Evolutionary conservation across 495 filamentous ascomycete genomes (phyloP).

Genomic region (Neurospora terricola): DNA sequence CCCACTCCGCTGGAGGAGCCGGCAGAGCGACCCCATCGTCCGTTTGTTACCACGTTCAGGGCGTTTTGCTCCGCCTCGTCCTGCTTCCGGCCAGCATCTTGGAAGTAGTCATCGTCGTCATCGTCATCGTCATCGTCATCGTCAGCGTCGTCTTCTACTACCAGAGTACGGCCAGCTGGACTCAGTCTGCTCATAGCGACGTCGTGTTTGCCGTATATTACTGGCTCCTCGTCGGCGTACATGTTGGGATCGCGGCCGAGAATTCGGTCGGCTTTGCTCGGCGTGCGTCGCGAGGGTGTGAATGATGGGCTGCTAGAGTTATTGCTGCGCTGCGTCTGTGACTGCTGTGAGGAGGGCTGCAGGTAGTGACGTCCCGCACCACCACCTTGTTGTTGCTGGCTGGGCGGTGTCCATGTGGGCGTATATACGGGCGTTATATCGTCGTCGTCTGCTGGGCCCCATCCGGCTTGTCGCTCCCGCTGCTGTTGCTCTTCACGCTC

Average conservation of each 20-base stretch:
- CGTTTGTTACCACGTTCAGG: constrained; percentile 35
- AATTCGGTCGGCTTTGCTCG: constrained; percentile 41
- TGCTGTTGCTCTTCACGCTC: constrained; percentile 51
- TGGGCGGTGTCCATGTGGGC: constrained; percentile 4
- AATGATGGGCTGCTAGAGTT: neutral
- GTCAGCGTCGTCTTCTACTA: constrained; percentile 21
- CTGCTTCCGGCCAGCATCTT: neutral
- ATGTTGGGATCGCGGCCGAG: constrained; percentile 39
- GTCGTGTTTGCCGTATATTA: constrained; percentile 9
- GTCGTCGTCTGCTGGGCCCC: constrained; percentile 30
- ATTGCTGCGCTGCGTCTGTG: neutral
- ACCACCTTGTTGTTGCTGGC: neutral
- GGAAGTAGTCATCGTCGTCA: neutral
- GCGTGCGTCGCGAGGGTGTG: constrained; percentile 15
- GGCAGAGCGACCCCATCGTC: constrained; percentile 23
- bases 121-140: constrained; percentile 12
- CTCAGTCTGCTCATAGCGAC: constrained; percentile 35
- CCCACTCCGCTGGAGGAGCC: constrained; percentile 24
- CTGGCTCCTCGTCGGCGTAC: constrained; percentile 28
- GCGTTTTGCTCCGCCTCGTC: constrained; percentile 29
- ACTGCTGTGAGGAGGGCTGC: neutral
- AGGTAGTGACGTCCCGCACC: constrained; percentile 27
- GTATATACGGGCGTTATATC: constrained; percentile 13
- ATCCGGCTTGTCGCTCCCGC: constrained; percentile 45
- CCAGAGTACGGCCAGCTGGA: constrained; percentile 23